Percentiles rank a stretch among this genome's conserved stretches.
phyloP scores from a whole-genome alignment of 2,329 filamentous ascomycete genomes.

The Colletotrichum endophyticum region DNA sequence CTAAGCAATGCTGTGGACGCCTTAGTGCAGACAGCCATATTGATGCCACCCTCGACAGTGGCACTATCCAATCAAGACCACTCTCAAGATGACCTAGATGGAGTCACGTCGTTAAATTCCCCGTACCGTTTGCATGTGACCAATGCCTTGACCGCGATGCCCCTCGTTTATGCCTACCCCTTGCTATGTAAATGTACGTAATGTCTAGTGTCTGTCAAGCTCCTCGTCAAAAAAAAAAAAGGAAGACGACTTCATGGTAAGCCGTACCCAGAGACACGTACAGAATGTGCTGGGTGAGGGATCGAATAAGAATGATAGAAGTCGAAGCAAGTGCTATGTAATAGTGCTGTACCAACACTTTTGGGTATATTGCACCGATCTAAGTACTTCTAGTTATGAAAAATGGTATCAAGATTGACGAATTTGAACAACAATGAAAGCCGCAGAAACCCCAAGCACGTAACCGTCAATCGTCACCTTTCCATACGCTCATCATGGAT shows the following conservation, averaged over 20 bases:
- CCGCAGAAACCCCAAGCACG: neutral
- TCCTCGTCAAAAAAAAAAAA: neutral
- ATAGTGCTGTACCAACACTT: neutral
- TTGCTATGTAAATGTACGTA: neutral
- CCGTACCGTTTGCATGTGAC: neutral
- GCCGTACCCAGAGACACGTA: neutral
- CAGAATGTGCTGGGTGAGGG: neutral
- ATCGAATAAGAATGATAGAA: neutral
- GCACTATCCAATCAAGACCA: no score
- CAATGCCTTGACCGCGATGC: neutral
- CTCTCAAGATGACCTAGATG: neutral
- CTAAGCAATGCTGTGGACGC: neutral
- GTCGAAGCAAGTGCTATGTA: neutral
- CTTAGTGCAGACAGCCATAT: neutral
- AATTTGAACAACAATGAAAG: neutral
- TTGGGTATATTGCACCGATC: neutral
- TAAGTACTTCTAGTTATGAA: neutral
- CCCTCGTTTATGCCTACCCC: neutral
- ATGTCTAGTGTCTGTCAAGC: neutral
- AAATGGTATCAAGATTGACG: neutral
- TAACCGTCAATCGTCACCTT: conserved; percentile 34
- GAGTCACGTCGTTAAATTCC: neutral
- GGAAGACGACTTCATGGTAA: neutral
- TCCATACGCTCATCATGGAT: conserved; percentile 67
- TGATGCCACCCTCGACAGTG: neutral